Evolutionary conservation across 2,329 filamentous ascomycete species (phyloP), one percentile per base, ranked within the genome.

Genomic region (Lachnellula cervina): DNA sequence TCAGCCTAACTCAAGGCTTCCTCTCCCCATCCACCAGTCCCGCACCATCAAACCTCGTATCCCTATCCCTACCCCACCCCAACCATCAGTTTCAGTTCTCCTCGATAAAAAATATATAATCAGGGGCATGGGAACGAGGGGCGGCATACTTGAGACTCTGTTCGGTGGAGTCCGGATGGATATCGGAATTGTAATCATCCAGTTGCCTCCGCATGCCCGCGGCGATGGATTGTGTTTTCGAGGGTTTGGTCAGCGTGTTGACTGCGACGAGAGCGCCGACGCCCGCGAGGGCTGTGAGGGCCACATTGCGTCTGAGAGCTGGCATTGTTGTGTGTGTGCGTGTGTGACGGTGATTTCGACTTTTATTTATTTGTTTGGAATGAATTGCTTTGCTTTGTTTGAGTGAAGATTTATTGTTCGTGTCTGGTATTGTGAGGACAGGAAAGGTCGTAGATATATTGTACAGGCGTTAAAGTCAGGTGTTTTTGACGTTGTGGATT

Each of bases 141-240:
- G 37, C 7, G 17, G 37, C 37, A 40, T 48, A 62, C 60, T 25
- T 48, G 54, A 50, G 49, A 11, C 60, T 58, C 54, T 62, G 54
- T 21, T 54, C 28, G 28, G 9, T 32, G 28, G 28, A 32, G 28
- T 32, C 57, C 13, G 53, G 55, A 38, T 59, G 53, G 16, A 62
- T 40, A n/a, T 6, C 28, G 3, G 54, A 23, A 38, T 64, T 62
- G 34, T 61, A 60, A 2, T 60, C 57, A 32, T 61, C 56, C 46
- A 62, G 11, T n/a, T 62, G 57, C 23, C n/a, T 46, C 43, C 59
- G 53, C 56, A 63, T 59, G 8, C 44, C 55, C 7, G 37, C 46
- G 11, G 57, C 57, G 40, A 63, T 59, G 11, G 56, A 55, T 7
- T 59, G 52, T 5, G 56, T 55, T 47, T 49, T 56, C 8, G 56